Conservation (phyloP, 2,329 filamentous ascomycete species). For the Calonectria naviculata region DNA sequence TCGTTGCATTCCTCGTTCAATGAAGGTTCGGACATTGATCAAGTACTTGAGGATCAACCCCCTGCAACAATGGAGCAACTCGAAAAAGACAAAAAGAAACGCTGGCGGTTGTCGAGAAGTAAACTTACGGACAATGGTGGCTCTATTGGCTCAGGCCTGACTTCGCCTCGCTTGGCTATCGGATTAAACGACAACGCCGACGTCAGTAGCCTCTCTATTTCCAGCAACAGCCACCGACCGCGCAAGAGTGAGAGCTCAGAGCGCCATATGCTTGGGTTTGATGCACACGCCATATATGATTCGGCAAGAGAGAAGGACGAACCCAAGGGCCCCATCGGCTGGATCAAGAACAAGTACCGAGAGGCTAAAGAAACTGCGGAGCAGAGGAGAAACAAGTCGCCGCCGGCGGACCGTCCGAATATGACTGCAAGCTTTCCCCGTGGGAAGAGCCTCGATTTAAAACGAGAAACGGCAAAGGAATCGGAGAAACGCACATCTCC, state of each 20-base stretch:
- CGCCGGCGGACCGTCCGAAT: conserved; percentile 53
- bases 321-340: conserved; percentile 62
- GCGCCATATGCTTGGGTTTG: conserved; percentile 50
- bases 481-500: conserved; percentile 24
- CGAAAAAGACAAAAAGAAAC: conserved; percentile 76
- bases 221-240: conserved; percentile 65
- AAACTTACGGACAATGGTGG: conserved; percentile 67
- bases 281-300: conserved; percentile 53
- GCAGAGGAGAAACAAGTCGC: conserved; percentile 66
- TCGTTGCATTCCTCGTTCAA: conserved; percentile 84
- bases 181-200: conserved; percentile 73
- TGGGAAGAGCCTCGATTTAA: conserved; percentile 62
- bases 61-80: conserved; percentile 54
- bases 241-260: conserved; percentile 65
- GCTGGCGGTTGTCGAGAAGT: conserved; percentile 77
- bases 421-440: conserved; percentile 46
- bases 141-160: conserved; percentile 51
- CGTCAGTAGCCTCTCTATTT: conserved; percentile 75
- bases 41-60: conserved; percentile 67
- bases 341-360: conserved; percentile 71
- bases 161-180: conserved; percentile 59
- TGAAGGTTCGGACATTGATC: conserved; percentile 84
- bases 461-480: conserved; percentile 47
- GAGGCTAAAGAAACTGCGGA: conserved; percentile 69
- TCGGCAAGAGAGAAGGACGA: conserved; percentile 59